A percentile compares a stretch with the other conserved stretches of the same genome.
phyloP scores from a whole-genome alignment of 345 rosid species.

The Balakata baccata region DNA sequence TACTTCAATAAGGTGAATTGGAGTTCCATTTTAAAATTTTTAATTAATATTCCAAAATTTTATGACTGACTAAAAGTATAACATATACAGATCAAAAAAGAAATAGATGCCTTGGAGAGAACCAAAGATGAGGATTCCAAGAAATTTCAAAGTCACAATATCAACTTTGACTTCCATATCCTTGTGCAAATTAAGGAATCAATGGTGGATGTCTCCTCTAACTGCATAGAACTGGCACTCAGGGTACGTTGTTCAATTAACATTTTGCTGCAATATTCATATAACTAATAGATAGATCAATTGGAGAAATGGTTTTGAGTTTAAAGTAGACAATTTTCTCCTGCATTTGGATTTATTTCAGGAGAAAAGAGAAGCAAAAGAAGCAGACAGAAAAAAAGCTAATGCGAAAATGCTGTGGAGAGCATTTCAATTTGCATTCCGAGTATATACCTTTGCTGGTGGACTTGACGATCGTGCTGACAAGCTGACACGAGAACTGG shows the following conservation, averaged over 20 bases:
- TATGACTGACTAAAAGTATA: not conserved
- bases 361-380: constrained; percentile 66
- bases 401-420: constrained; percentile 66
- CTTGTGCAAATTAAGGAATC: constrained; percentile 70
- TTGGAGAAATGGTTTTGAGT: too few relatives aligned
- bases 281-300: not conserved
- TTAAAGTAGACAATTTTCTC: not conserved
- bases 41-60: not conserved
- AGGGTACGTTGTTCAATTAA: constrained; percentile 48
- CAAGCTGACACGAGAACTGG: constrained; percentile 64
- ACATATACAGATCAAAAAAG: constrained; percentile 62
- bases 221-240: constrained; percentile 76
- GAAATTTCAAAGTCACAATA: constrained; percentile 66
- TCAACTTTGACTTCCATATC: constrained; percentile 65
- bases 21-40: not conserved
- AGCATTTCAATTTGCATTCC: constrained; percentile 80
- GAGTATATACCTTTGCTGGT: constrained; percentile 79
- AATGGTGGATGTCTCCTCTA: constrained; percentile 83
- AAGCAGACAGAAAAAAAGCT: constrained; percentile 34
- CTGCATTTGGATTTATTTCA: constrained; percentile 23
- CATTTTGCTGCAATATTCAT: not conserved
- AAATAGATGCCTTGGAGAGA: constrained; percentile 66
- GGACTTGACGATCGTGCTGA: constrained; percentile 88
- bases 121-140: constrained; percentile 78
- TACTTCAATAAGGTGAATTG: constrained; percentile 68